Conservation (phyloP, 176 grass and related monocot genomes). For the Musa itinerans region DNA sequence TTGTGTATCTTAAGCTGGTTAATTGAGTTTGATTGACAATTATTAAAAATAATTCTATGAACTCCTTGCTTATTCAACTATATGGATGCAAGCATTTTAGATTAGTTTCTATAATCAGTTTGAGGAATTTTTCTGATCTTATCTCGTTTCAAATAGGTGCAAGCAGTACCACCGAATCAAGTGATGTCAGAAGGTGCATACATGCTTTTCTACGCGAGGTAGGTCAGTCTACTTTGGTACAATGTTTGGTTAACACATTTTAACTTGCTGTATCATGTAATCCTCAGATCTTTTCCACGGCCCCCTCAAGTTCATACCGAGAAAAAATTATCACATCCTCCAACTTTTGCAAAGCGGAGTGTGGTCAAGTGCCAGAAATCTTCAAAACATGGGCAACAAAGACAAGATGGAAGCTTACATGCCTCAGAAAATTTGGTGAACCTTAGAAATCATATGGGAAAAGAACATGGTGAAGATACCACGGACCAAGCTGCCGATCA, state of each 20-base stretch:
- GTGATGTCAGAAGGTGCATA: conserved; percentile 99
- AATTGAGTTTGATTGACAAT: no score
- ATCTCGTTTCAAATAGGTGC: conserved; percentile 36
- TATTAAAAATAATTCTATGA: no score
- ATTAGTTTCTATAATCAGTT: neutral
- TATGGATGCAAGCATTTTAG: neutral
- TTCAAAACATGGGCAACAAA: conserved; percentile 38
- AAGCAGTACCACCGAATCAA: conserved; percentile 73
- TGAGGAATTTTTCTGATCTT: neutral
- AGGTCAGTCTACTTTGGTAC: conserved; percentile 8
- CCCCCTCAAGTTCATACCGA: conserved; percentile 71
- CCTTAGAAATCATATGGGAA: conserved; percentile 56
- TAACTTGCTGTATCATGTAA: neutral
- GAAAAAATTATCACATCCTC: conserved; percentile 27
- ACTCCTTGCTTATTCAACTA: no score
- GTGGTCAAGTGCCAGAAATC: conserved; percentile 49
- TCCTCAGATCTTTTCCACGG: conserved; percentile 70
- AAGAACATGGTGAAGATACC: conserved; percentile 26
- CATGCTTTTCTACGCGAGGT: conserved; percentile 98
- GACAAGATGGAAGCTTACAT: conserved; percentile 20
- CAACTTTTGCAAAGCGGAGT: conserved; percentile 31
- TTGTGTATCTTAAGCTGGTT: no score
- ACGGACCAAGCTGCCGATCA: conserved; percentile 30
- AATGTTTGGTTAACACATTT: neutral
- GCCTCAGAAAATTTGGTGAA: conserved; percentile 30